Conservation (phyloP, 305 asterid genomes). For the Plantago coronopus region DNA sequence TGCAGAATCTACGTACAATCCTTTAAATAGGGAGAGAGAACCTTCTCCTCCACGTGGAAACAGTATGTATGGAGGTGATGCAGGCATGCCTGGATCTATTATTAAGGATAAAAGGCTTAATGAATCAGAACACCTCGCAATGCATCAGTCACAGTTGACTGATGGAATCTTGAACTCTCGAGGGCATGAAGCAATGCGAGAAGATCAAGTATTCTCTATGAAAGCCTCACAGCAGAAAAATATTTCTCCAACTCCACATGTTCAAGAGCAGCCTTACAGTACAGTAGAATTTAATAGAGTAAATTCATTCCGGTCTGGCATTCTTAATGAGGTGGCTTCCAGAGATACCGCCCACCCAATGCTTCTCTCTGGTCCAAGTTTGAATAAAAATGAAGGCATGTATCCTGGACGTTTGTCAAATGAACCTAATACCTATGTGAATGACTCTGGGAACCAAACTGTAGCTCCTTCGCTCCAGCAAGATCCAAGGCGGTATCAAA, state of each 20-base stretch:
- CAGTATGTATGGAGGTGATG: conserved; percentile 33
- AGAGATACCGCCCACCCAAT: conserved; percentile 30
- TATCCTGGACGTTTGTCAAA: conserved; percentile 36
- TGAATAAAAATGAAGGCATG: conserved; percentile 36
- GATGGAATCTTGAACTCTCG: conserved; percentile 30
- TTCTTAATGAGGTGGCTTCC: conserved; percentile 35
- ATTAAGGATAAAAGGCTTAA: conserved; percentile 29
- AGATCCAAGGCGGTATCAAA: conserved; percentile 35
- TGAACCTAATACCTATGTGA: conserved; percentile 33
- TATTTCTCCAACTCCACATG: conserved; percentile 32
- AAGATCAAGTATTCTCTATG: conserved; percentile 25
- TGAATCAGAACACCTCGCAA: conserved; percentile 26
- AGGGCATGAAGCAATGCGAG: conserved; percentile 32
- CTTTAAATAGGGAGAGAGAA: conserved; percentile 28
- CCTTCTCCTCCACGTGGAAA: conserved; percentile 25
- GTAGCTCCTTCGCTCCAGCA: conserved; percentile 31
- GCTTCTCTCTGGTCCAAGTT: conserved; percentile 41
- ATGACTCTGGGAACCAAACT: conserved; percentile 32
- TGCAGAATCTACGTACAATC: conserved; percentile 31
- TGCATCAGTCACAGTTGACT: conserved; percentile 36
- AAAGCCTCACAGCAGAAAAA: conserved; percentile 32
- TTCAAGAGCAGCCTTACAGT: conserved; percentile 33
- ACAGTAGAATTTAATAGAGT: conserved; percentile 29
- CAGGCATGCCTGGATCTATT: conserved; percentile 31
- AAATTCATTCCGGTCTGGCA: conserved; percentile 33